phyloP scores from a whole-genome alignment of 768 basidiomycete genomes.

The Hygrophorus pudorinus region DNA sequence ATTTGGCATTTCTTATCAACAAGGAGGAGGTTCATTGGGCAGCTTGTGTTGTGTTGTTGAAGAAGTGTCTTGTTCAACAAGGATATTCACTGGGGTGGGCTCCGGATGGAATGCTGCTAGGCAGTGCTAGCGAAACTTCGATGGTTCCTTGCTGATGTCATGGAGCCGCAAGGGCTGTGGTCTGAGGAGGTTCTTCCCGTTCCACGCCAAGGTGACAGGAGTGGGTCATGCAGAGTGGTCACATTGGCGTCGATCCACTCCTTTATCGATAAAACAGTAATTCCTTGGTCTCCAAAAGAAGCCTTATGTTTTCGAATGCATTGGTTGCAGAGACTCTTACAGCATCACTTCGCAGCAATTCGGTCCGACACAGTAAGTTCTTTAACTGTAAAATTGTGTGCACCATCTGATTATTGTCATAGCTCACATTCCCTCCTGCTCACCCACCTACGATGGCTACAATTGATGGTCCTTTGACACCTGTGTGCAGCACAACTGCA shows the following conservation, averaged over 20 bases:
- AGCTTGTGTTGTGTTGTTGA: slow-evolving; percentile 6
- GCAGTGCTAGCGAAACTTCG: slow-evolving; percentile 9
- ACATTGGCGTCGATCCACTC: slow-evolving; percentile 9
- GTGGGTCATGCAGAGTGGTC: slow-evolving; percentile 13
- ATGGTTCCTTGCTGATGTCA: slow-evolving; percentile 9
- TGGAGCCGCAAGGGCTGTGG: not conserved
- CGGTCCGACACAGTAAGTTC: no score
- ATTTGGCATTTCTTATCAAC: not conserved
- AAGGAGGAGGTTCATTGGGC: slow-evolving; percentile 3
- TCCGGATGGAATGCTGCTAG: not conserved
- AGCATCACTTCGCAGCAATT: not conserved
- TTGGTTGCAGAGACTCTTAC: not conserved
- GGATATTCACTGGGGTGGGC: slow-evolving; percentile 11
- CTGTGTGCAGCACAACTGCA: no score
- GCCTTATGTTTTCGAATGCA: not conserved
- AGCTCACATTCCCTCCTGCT: no score
- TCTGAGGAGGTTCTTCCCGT: slow-evolving; percentile 3
- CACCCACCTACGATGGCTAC: no score
- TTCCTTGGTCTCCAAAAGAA: slow-evolving; percentile 1
- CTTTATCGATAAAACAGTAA: slow-evolving; percentile 8
- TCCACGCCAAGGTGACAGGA: slow-evolving; percentile 8
- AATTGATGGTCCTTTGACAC: not conserved
- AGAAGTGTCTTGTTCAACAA: slow-evolving; percentile 4
- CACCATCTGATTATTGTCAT: no score
- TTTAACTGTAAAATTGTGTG: no score